These are phyloP conservation scores for Metschnikowia lachancei DNA, from an alignment of 805 yeast species.

Conservation along the genomic window DNA sequence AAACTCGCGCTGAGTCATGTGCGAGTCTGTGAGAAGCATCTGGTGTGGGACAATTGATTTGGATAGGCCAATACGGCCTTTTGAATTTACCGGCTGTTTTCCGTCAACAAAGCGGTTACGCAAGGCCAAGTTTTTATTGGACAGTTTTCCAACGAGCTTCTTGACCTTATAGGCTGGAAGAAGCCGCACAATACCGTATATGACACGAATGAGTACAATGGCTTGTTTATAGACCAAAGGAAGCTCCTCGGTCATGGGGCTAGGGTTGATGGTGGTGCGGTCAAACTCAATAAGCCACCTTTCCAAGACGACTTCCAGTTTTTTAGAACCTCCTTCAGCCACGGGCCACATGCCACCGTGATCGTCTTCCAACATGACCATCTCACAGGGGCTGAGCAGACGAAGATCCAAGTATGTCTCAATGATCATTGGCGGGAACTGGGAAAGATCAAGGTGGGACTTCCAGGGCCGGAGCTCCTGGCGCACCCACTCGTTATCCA, in stretches of 20 bases:
- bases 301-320: conserved; percentile 86
- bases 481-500: conserved; percentile 30
- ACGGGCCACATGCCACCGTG: conserved; percentile 54
- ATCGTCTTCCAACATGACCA: conserved; percentile 56
- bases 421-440: conserved; percentile 77
- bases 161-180: conserved; percentile 70
- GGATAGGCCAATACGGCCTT: conserved; percentile 82
- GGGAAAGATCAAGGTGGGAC: conserved; percentile 36
- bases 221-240: conserved; percentile 73
- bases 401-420: conserved; percentile 78
- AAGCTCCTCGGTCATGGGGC: conserved; percentile 46
- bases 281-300: conserved; percentile 90
- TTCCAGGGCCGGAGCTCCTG: conserved; percentile 71
- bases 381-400: conserved; percentile 52
- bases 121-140: conserved; percentile 37
- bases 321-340: conserved; percentile 54
- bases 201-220: conserved; percentile 66
- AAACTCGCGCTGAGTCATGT: conserved; percentile 60
- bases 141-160: conserved; percentile 27
- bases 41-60: conserved; percentile 54
- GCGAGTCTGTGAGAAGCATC: conserved; percentile 39
- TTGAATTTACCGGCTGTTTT: conserved; percentile 69
- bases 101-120: conserved; percentile 73
- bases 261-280: conserved; percentile 18
- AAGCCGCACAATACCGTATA: conserved; percentile 62